Evolutionary conservation across 2,329 filamentous ascomycete species (phyloP).

Genomic region (Hysterium pulicare): DNA sequence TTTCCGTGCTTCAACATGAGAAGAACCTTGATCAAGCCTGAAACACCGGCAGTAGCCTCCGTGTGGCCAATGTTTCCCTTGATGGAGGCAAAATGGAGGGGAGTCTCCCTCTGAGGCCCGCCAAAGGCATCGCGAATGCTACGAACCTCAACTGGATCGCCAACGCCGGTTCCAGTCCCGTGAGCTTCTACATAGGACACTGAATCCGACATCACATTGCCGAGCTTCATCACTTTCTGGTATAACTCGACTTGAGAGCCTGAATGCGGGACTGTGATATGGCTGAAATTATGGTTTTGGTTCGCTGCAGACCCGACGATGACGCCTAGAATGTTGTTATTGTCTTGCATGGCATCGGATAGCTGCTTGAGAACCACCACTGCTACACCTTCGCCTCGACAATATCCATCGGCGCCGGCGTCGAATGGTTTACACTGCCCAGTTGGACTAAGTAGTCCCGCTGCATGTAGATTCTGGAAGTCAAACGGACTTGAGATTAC

Average conservation of each 20-base stretch:
- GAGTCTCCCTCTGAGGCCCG: conserved; percentile 1
- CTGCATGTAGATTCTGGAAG: conserved; percentile 35
- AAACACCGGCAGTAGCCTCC: conserved; percentile 19
- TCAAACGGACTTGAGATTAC: conserved; percentile 25
- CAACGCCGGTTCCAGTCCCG: conserved; percentile 19
- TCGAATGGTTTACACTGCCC: conserved; percentile 45
- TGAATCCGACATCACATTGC: not conserved
- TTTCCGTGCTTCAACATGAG: conserved; percentile 17
- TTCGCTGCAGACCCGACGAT: conserved; percentile 7
- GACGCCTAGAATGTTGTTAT: conserved; percentile 29
- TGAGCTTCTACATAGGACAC: conserved; percentile 14
- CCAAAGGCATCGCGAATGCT: conserved; percentile 19
- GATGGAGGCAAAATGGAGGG: conserved; percentile 22
- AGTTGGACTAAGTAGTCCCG: conserved; percentile 42
- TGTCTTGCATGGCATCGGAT: conserved; percentile 48
- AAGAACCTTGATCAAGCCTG: conserved; percentile 25
- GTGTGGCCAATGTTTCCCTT: conserved; percentile 31
- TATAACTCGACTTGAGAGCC: conserved; percentile 6
- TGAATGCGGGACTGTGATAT: conserved; percentile 12
- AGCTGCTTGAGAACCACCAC: conserved; percentile 50
- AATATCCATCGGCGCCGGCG: conserved; percentile 51
- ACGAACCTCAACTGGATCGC: conserved; percentile 17
- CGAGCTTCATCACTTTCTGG: conserved; percentile 1
- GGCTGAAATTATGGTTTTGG: conserved; percentile 4
- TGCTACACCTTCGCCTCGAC: conserved; percentile 50